These are phyloP conservation scores for Stachybotrys echinatus DNA, from an alignment of 2,329 filamentous ascomycete species.

Conservation along the genomic window DNA sequence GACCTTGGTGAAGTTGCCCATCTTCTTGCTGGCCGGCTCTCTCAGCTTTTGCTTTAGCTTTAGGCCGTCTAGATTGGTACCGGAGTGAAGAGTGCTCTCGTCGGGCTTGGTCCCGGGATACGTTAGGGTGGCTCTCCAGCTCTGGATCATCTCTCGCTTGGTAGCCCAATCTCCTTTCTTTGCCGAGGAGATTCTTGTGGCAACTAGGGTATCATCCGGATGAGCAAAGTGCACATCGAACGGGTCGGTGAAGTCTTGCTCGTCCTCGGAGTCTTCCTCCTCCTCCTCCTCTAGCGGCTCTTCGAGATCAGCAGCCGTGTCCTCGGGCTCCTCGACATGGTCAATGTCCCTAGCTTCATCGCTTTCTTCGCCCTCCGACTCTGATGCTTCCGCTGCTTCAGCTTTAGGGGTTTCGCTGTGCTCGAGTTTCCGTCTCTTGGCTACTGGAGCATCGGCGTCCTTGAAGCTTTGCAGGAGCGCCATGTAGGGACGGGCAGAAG, in stretches of 20 bases:
- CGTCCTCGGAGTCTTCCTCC: slow-evolving; percentile 42
- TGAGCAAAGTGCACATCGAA: slow-evolving; percentile 77
- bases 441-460: slow-evolving; percentile 36
- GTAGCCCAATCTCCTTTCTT: slow-evolving; percentile 46
- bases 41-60: slow-evolving; percentile 68
- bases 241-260: slow-evolving; percentile 57
- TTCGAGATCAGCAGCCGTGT: slow-evolving; percentile 11
- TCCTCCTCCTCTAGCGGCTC: slow-evolving; percentile 17
- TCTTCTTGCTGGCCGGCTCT: slow-evolving; percentile 45
- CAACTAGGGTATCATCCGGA: slow-evolving; percentile 57
- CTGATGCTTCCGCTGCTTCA: slow-evolving; percentile 32
- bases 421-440: slow-evolving; percentile 55
- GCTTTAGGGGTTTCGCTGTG: slow-evolving; percentile 20
- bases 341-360: slow-evolving; percentile 36
- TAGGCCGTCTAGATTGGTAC: slow-evolving; percentile 38
- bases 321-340: slow-evolving; percentile 18
- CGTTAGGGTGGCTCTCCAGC: slow-evolving; percentile 42
- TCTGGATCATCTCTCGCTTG: slow-evolving; percentile 38
- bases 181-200: slow-evolving; percentile 45
- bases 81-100: slow-evolving; percentile 21
- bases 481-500: slow-evolving; percentile 46
- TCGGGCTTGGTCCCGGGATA: slow-evolving; percentile 35
- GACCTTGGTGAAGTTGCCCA: slow-evolving; percentile 52
- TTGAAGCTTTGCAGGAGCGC: slow-evolving; percentile 53
- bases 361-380: slow-evolving; percentile 29